These are phyloP conservation scores for Aspergillus steynii DNA, from an alignment of 495 filamentous ascomycete species.

Conservation along the genomic window DNA sequence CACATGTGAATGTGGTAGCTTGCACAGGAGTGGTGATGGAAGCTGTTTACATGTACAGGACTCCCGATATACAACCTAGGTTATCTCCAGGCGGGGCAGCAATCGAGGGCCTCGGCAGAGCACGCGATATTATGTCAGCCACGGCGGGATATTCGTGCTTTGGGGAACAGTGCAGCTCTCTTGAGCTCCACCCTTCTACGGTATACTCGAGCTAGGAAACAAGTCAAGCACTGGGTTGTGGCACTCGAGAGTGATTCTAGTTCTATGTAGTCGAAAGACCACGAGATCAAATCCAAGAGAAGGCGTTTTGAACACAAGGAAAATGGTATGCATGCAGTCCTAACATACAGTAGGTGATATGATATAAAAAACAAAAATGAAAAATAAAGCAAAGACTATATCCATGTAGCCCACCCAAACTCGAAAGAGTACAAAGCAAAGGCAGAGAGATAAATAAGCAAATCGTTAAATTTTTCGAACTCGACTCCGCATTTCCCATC, in stretches of 20 bases:
- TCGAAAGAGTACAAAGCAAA: slow-evolving; percentile 33
- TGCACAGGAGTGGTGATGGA: not conserved
- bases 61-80: not conserved
- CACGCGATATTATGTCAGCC: slow-evolving; percentile 21
- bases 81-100: slow-evolving; percentile 2
- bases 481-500: slow-evolving; percentile 37
- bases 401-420: slow-evolving; percentile 48
- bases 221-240: not conserved
- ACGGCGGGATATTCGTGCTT: not conserved
- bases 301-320: slow-evolving; percentile 28
- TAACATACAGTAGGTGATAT: slow-evolving; percentile 46
- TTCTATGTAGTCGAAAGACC: slow-evolving; percentile 9
- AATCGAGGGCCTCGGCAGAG: slow-evolving; percentile 9
- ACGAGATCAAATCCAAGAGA: slow-evolving; percentile 1
- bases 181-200: too few relatives aligned
- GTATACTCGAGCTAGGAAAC: too few relatives aligned
- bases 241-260: not conserved
- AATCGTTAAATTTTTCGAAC: slow-evolving; percentile 46
- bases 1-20: not conserved
- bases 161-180: too few relatives aligned
- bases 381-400: slow-evolving; percentile 46
- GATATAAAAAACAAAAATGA: slow-evolving; percentile 13
- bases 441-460: slow-evolving; percentile 37
- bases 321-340: slow-evolving; percentile 44
- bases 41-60: not conserved